Evolutionary conservation across 108 stramenopile species (phyloP), one percentile per base, ranked within the genome.

Genomic region (Stephanodiscus minutulus): DNA sequence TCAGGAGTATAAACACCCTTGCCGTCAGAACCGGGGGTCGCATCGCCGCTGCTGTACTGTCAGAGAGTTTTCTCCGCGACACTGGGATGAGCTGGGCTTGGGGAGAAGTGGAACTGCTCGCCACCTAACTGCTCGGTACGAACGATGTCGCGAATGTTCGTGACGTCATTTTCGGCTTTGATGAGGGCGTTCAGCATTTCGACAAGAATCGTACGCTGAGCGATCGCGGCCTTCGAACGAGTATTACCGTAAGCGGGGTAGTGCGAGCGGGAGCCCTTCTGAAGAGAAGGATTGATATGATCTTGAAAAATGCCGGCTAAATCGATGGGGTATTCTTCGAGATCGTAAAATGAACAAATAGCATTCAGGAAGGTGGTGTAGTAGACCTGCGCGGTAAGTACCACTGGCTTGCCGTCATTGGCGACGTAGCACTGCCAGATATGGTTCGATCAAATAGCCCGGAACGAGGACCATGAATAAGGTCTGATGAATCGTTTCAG

Each of bases 401-500:
- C 13, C 2, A 44, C 43, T 13, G 43, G 11, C 43, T 44, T 44
- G 13, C 13, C 13, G 43, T 44, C 13, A 13, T 11, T 3, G 15
- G 11, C 43, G 15, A 44, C 15, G 15, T 44, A 44, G 43, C 43
- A 44, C 43, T 44, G 43, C 43, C 43, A 44, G 43, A 44, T 44
- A 44, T 44, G 43, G 43, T 44, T 44, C 13, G 43, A 44, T 15
- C 11, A 22, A 27, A 4, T 22, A 27, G 18, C 25, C 52, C 9
- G 52, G 52, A 53, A 24, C 22, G 22, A 53, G 52, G 12, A 27
- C 52, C 52, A 21, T 53, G 52, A 53, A 53, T 9, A 53, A 13
- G 27, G 22, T 53, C 1, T 22, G 8, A 21, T 27, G 52, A 27
- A 53, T 53, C 15, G 52, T 53, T 1, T 22, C 1, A 0, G 27